Evolutionary conservation across 768 basidiomycete species (phyloP).

Genomic region (Crassisporium funariophilum): DNA sequence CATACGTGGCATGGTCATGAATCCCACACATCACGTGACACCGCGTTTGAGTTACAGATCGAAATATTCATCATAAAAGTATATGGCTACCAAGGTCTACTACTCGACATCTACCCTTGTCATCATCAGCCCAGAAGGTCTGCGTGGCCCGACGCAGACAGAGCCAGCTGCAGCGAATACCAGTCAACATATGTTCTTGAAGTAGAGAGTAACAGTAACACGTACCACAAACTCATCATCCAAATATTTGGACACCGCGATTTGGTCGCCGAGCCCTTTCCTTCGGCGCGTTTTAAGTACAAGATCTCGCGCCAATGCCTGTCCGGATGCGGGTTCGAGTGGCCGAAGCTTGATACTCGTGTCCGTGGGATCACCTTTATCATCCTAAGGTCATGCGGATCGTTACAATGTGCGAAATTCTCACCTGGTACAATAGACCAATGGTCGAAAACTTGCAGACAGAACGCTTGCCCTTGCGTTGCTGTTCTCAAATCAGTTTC

Average conservation of each 20-base stretch:
- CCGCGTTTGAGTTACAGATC: slow-evolving; percentile 8
- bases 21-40: slow-evolving; percentile 45
- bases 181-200: slow-evolving; percentile 16
- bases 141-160: slow-evolving; percentile 95
- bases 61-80: slow-evolving; percentile 9
- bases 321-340: slow-evolving; percentile 95
- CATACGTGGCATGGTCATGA: slow-evolving; percentile 46
- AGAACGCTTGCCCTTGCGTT: slow-evolving; percentile 99
- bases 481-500: slow-evolving; percentile 97
- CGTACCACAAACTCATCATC: slow-evolving; percentile 95
- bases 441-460: slow-evolving; percentile 95
- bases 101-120: background rate
- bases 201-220: slow-evolving; percentile 15
- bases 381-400: slow-evolving; percentile 19
- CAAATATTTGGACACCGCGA: slow-evolving; percentile 95
- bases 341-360: slow-evolving; percentile 95
- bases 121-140: slow-evolving; percentile 69
- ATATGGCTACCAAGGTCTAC: too few relatives aligned
- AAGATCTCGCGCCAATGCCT: slow-evolving; percentile 90
- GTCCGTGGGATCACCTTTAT: slow-evolving; percentile 92
- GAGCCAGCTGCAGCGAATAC: slow-evolving; percentile 63
- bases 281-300: slow-evolving; percentile 95
- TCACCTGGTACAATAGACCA: slow-evolving; percentile 98
- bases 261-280: slow-evolving; percentile 96
- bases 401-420: slow-evolving; percentile 33